These are phyloP conservation scores for Populus pruinosa DNA, from an alignment of 345 rosid genomes.

Conservation along the genomic window DNA sequence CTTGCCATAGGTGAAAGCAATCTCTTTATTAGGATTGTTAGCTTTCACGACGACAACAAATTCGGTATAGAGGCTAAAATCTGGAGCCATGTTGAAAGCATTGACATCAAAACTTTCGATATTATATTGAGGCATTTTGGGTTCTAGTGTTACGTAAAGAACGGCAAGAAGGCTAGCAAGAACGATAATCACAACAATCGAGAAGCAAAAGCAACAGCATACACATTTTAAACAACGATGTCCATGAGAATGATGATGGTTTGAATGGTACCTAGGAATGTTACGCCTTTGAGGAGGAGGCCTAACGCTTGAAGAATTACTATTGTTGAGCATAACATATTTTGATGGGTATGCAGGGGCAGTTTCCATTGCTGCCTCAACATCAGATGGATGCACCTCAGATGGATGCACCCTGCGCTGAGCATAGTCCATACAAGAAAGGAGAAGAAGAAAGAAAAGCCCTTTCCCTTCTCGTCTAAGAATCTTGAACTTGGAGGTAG, in stretches of 20 bases:
- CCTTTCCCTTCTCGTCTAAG: slow-evolving; percentile 10
- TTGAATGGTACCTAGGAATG: slow-evolving; percentile 34
- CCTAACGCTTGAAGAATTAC: slow-evolving; percentile 9
- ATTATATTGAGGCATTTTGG: slow-evolving; percentile 38
- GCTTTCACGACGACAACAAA: slow-evolving; percentile 39
- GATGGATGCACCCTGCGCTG: slow-evolving; percentile 17
- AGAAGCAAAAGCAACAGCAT: slow-evolving; percentile 46
- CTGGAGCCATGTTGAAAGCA: slow-evolving; percentile 27
- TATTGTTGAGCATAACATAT: slow-evolving; percentile 35
- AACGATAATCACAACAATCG: slow-evolving; percentile 31
- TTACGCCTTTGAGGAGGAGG: slow-evolving; percentile 45
- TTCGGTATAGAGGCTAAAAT: slow-evolving; percentile 39
- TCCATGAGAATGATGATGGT: background rate
- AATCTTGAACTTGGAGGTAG: slow-evolving; percentile 5
- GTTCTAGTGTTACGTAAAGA: slow-evolving; percentile 26
- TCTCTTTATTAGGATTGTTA: slow-evolving; percentile 34
- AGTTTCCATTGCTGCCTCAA: slow-evolving; percentile 20
- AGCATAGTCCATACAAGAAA: slow-evolving; percentile 27
- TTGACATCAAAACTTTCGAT: slow-evolving; percentile 30
- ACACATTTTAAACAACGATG: slow-evolving; percentile 34
- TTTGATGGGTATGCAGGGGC: slow-evolving; percentile 26
- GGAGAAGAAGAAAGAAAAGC: slow-evolving; percentile 4
- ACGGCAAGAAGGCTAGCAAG: slow-evolving; percentile 13
- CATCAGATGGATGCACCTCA: slow-evolving; percentile 16
- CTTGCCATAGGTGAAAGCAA: slow-evolving; percentile 38